These are phyloP conservation scores for Parafenestella ontariensis DNA, from an alignment of 2,329 filamentous ascomycete species.

Conservation along the genomic window DNA sequence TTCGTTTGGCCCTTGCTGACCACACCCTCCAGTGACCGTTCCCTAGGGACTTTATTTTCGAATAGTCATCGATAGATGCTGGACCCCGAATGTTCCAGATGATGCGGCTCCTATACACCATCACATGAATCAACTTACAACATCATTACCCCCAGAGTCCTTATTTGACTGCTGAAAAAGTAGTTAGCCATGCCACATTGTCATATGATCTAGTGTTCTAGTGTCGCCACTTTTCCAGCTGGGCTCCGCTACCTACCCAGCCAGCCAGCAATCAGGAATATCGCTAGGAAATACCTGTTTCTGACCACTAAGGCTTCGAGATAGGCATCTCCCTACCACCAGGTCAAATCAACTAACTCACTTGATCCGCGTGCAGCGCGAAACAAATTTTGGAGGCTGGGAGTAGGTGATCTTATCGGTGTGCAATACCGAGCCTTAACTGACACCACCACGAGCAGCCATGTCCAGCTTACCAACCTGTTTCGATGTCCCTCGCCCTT, in stretches of 20 bases:
- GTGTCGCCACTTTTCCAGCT: constrained; percentile 12
- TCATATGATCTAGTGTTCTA: constrained; percentile 19
- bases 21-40: constrained; percentile 7
- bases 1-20: constrained; percentile 26
- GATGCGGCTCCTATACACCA: constrained; percentile 34
- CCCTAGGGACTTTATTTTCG: background rate
- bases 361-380: background rate
- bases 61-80: background rate
- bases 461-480: background rate
- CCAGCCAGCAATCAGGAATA: constrained; percentile 5
- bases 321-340: constrained; percentile 11
- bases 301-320: constrained; percentile 5
- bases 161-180: constrained; percentile 1
- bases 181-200: constrained; percentile 5
- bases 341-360: background rate
- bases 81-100: constrained; percentile 28
- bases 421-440: background rate
- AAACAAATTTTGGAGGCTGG: background rate
- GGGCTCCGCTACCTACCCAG: constrained; percentile 8
- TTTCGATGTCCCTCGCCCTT: background rate
- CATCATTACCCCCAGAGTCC: constrained; percentile 4
- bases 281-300: constrained; percentile 9
- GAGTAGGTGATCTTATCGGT: background rate
- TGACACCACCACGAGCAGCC: constrained; percentile 2
- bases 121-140: constrained; percentile 8